Conservation (phyloP, 768 basidiomycete genomes). For the Russula virescens region DNA sequence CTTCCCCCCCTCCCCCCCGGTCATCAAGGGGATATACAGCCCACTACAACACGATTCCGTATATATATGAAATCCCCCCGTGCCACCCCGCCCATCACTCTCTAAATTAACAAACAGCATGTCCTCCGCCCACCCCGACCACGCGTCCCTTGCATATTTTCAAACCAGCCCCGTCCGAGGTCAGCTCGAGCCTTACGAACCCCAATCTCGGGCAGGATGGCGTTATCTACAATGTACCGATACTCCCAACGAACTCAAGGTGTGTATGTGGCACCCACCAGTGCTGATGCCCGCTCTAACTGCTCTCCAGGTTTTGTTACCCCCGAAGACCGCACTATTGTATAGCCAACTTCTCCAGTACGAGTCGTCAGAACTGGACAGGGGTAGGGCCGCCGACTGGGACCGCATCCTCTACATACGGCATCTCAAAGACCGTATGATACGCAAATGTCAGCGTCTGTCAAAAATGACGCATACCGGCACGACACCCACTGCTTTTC, state of each 20-base stretch:
- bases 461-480: slow-evolving; percentile 41
- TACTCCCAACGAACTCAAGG: slow-evolving; percentile 71
- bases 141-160: slow-evolving; percentile 43
- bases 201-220: slow-evolving; percentile 49
- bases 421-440: slow-evolving; percentile 76
- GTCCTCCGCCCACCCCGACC: slow-evolving; percentile 14
- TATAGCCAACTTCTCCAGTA: slow-evolving; percentile 61
- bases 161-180: slow-evolving; percentile 65
- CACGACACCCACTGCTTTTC: slow-evolving; percentile 43
- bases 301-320: slow-evolving; percentile 53
- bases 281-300: slow-evolving; percentile 8
- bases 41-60: neutral
- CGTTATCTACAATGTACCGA: slow-evolving; percentile 73
- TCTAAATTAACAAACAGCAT: slow-evolving; percentile 11
- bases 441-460: slow-evolving; percentile 68
- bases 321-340: slow-evolving; percentile 58
- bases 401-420: slow-evolving; percentile 68
- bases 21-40: neutral
- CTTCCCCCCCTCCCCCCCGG: neutral
- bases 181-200: slow-evolving; percentile 64
- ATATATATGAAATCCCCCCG: neutral
- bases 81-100: neutral
- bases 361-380: slow-evolving; percentile 56
- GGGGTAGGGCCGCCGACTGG: slow-evolving; percentile 53
- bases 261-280: slow-evolving; percentile 26